phyloP scores from a whole-genome alignment of 2,329 filamentous ascomycete genomes.

The Elsinoe batatas region DNA sequence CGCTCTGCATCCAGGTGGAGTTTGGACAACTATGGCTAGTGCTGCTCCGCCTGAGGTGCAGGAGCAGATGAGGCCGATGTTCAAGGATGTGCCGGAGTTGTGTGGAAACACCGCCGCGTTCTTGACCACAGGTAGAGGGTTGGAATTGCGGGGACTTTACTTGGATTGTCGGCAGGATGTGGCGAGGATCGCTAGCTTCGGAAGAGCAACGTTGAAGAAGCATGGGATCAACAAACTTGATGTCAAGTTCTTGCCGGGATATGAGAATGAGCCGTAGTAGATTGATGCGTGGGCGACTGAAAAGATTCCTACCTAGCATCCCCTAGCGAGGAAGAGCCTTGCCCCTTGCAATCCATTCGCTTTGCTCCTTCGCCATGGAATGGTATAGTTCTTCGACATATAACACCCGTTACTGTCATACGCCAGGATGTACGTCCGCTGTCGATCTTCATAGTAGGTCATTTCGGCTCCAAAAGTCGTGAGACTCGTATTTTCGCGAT shows the following conservation, averaged over 20 bases:
- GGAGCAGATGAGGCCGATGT: constrained; percentile 1
- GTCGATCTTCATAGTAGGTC: neutral
- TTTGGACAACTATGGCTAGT: neutral
- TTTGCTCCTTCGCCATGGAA: neutral
- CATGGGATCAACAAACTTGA: constrained; percentile 1
- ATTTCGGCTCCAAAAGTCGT: neutral
- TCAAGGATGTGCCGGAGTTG: constrained; percentile 9
- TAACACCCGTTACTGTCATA: neutral
- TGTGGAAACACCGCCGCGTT: neutral
- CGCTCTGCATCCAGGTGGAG: neutral
- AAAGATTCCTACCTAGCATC: neutral
- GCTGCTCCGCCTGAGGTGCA: constrained; percentile 2
- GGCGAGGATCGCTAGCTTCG: neutral
- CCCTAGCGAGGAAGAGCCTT: neutral
- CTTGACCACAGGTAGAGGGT: neutral
- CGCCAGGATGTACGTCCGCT: neutral
- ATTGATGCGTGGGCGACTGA: neutral
- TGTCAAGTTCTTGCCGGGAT: constrained; percentile 1
- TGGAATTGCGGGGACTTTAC: constrained; percentile 1
- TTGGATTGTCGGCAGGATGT: constrained; percentile 8
- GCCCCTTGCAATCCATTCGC: neutral
- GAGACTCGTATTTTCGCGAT: neutral
- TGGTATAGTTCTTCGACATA: neutral
- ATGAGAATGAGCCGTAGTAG: constrained; percentile 6
- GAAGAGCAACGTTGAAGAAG: neutral